Percentiles rank a stretch among this genome's conserved stretches.
Evolutionary conservation across 2,329 filamentous ascomycete genomes (phyloP).

Genomic region (Phialemoniopsis sp.): DNA sequence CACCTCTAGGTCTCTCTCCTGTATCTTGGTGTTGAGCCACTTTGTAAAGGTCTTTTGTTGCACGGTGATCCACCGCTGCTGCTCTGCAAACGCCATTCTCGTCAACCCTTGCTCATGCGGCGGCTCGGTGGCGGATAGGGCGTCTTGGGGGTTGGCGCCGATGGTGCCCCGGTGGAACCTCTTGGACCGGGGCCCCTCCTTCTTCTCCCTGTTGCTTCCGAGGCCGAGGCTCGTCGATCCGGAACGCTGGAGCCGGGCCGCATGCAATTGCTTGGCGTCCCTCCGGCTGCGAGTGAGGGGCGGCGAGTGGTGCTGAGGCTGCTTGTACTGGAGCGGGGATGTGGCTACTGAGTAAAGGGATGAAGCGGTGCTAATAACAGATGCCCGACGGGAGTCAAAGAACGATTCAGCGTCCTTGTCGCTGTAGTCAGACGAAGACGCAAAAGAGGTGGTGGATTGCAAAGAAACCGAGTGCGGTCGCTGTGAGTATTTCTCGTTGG

Average conservation of each 20-base stretch:
- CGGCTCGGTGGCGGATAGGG: slow-evolving; percentile 40
- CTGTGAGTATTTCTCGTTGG: slow-evolving; percentile 4
- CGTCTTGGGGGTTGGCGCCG: slow-evolving; percentile 30
- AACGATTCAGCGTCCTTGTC: slow-evolving; percentile 14
- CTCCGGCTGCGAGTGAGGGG: slow-evolving; percentile 31
- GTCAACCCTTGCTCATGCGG: slow-evolving; percentile 44
- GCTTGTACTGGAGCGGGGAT: slow-evolving; percentile 1
- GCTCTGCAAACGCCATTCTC: slow-evolving; percentile 61
- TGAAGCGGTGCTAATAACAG: slow-evolving; percentile 20
- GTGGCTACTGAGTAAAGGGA: slow-evolving; percentile 9
- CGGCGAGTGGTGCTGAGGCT: slow-evolving; percentile 10
- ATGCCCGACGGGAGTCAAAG: slow-evolving; percentile 21
- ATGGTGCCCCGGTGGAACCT: slow-evolving; percentile 28
- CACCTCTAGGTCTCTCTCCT: slow-evolving; percentile 71
- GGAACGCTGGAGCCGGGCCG: slow-evolving; percentile 41
- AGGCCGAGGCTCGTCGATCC: slow-evolving; percentile 28
- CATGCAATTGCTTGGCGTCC: slow-evolving; percentile 46
- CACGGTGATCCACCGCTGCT: slow-evolving; percentile 70
- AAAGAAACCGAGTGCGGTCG: slow-evolving; percentile 18
- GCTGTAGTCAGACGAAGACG: slow-evolving; percentile 17
- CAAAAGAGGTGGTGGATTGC: slow-evolving; percentile 17
- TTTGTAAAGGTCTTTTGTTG: slow-evolving; percentile 99
- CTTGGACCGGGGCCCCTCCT: slow-evolving; percentile 18
- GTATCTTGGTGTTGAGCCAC: slow-evolving; percentile 98
- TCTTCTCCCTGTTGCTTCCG: slow-evolving; percentile 18